These are phyloP conservation scores for Colletotrichum liaoningense DNA, from an alignment of 2,329 filamentous ascomycete species.

Conservation along the genomic window DNA sequence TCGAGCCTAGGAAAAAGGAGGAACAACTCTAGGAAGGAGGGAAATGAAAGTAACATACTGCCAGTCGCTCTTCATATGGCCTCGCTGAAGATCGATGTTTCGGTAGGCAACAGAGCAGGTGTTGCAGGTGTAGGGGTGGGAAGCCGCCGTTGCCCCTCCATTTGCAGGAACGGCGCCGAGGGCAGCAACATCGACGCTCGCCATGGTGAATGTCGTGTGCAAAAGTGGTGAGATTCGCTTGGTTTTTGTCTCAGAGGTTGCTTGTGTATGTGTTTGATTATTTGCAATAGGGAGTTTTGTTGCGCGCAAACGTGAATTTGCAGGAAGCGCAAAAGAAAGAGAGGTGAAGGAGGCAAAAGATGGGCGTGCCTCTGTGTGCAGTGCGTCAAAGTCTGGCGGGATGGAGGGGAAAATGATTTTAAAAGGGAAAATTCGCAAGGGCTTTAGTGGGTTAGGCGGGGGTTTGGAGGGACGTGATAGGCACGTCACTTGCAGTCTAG, in stretches of 20 bases:
- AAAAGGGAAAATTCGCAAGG: conserved; percentile 37
- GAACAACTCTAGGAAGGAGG: not conserved
- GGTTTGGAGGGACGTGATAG: conserved; percentile 34
- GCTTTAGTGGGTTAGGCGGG: conserved; percentile 39
- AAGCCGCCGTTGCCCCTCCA: conserved; percentile 51
- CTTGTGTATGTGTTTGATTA: not conserved
- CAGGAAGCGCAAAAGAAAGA: conserved; percentile 12
- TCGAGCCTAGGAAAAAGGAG: not conserved
- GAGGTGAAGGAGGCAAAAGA: conserved; percentile 6
- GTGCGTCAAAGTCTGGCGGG: conserved; percentile 8
- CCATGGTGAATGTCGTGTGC: conserved; percentile 53
- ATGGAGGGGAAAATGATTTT: conserved; percentile 37
- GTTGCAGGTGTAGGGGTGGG: conserved; percentile 97
- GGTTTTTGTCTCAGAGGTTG: not conserved
- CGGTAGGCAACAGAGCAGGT: conserved; percentile 97
- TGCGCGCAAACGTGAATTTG: conserved; percentile 18
- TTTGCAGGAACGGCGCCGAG: conserved; percentile 36
- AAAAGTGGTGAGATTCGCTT: not conserved
- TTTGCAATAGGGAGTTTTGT: not conserved
- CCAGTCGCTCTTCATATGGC: conserved; percentile 99
- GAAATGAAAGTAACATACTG: conserved; percentile 72
- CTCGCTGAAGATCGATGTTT: conserved; percentile 90
- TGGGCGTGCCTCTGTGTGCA: conserved; percentile 8
- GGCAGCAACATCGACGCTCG: conserved; percentile 47
- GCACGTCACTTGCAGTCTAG: conserved; percentile 29